phyloP scores from a whole-genome alignment of 352 stramenopile species.

The Phytophthora pistaciae region DNA sequence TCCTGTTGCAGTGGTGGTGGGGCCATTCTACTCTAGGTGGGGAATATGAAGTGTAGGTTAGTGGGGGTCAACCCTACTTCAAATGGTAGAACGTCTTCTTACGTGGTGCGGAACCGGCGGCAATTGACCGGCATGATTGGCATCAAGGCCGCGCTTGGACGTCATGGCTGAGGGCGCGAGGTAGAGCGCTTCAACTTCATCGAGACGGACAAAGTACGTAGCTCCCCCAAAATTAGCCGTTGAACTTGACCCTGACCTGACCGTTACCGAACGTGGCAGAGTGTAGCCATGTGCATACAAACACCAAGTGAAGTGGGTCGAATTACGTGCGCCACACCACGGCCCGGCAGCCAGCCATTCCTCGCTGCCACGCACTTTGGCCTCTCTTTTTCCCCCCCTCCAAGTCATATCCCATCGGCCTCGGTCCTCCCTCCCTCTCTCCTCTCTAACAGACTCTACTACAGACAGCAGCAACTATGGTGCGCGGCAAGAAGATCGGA shows the following conservation, averaged over 20 bases:
- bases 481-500: constrained; percentile 74
- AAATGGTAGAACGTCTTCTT: constrained; percentile 3
- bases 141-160: background rate
- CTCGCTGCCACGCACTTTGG: constrained; percentile 10
- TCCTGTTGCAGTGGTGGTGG: constrained; percentile 1
- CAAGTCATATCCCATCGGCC: constrained; percentile 19
- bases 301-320: background rate
- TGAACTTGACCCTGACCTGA: background rate
- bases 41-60: background rate
- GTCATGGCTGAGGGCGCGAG: background rate
- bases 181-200: background rate
- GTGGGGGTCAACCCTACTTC: background rate
- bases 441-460: background rate
- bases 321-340: constrained; percentile 4
- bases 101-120: constrained; percentile 21
- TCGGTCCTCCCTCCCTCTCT: background rate
- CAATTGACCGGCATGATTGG: constrained; percentile 8
- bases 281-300: constrained; percentile 17
- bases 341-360: constrained; percentile 29
- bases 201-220: background rate
- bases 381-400: constrained; percentile 9
- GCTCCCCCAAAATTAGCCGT: constrained; percentile 14
- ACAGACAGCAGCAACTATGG: constrained; percentile 39
- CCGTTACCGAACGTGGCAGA: constrained; percentile 10
- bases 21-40: constrained; percentile 1